Conservation (phyloP, 2,329 filamentous ascomycete genomes). For the Aaosphaeria pasadenensis region DNA sequence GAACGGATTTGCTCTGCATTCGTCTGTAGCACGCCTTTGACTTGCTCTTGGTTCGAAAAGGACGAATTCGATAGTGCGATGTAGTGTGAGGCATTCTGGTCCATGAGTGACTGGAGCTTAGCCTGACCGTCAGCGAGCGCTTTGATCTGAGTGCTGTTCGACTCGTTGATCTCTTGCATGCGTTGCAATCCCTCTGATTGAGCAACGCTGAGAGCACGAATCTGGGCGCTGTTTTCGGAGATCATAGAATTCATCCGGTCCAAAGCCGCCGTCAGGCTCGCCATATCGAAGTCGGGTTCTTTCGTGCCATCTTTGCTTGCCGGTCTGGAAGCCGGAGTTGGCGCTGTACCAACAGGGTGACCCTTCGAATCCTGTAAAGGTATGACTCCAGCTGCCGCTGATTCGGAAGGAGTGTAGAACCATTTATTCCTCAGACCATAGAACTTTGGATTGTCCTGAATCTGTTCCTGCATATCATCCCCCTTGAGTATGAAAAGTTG, state of each 20-base stretch:
- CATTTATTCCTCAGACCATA: constrained; percentile 28
- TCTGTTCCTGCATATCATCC: constrained; percentile 26
- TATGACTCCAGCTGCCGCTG: constrained; percentile 19
- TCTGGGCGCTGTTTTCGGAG: constrained; percentile 27
- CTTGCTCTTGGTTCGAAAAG: constrained; percentile 27
- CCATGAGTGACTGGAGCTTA: constrained; percentile 26
- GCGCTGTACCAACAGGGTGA: constrained; percentile 9
- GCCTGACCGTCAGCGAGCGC: constrained; percentile 27
- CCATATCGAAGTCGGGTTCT: constrained; percentile 5
- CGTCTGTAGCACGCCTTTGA: constrained; percentile 21
- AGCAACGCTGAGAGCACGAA: constrained; percentile 30
- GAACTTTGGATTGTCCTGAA: constrained; percentile 29
- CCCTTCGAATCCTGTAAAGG: constrained; percentile 28
- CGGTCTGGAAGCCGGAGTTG: background rate
- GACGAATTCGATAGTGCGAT: constrained; percentile 32
- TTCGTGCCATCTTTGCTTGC: background rate
- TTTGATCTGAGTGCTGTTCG: constrained; percentile 33
- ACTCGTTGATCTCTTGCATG: constrained; percentile 38
- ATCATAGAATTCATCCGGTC: constrained; percentile 25
- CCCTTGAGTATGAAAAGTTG: constrained; percentile 35
- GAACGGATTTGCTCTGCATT: constrained; percentile 26
- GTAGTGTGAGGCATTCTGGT: constrained; percentile 33
- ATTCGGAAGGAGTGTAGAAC: constrained; percentile 28
- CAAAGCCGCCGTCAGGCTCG: constrained; percentile 20
- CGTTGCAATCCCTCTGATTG: constrained; percentile 31